Base-by-base conservation (phyloP, 768 basidiomycete species). In the Clavulina sp. region DNA sequence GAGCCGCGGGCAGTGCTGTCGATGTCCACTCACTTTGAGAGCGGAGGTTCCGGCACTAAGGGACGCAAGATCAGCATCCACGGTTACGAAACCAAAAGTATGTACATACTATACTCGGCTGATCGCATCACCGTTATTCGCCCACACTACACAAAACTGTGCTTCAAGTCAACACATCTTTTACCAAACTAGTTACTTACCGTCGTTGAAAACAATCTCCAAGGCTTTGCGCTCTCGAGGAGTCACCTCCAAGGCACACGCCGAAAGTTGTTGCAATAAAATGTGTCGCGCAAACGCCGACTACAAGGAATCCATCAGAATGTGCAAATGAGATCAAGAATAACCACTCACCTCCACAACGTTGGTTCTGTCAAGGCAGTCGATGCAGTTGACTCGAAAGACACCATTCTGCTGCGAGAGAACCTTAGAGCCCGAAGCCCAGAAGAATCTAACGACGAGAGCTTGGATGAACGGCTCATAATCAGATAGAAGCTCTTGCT, bases 61-160 rank as follows among this genome's bases (percentile, higher is more conserved):
- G 50, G 43, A 13, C 13, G 13, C 13, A 38, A 9, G 9, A 38
- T 38, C 19, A 9, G 19, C 19, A 46, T 52, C 28, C 51, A 40
- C 36, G 18, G 23, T 18, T 5, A 19, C 3, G 33, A 13, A 41
- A 50, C 54, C n/a, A 48, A 26, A 5, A 24, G 33, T 21, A 23
- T 18, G 41, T 1, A 71, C 80, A 61, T 61, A 85, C 84, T 86
- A 88, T 51, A 82, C 81, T 51, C 83, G 74, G 63, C 85, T 91
- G 53, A 95, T 85, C 4, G 87, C 83, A 62, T 99, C 95, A 0
- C 95, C 95, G 58, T 97, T 97, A 61, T 97, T 95, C 2, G 95
- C 95, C 95, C 95, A 99, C 18, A 88, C 85, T 85, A 47, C 4
- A 32, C 5, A 34, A 31, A 19, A 29, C 3, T 13, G 23, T 2